Evolutionary conservation across 805 yeast species (phyloP).

Genomic region (Lipomyces lipofer): DNA sequence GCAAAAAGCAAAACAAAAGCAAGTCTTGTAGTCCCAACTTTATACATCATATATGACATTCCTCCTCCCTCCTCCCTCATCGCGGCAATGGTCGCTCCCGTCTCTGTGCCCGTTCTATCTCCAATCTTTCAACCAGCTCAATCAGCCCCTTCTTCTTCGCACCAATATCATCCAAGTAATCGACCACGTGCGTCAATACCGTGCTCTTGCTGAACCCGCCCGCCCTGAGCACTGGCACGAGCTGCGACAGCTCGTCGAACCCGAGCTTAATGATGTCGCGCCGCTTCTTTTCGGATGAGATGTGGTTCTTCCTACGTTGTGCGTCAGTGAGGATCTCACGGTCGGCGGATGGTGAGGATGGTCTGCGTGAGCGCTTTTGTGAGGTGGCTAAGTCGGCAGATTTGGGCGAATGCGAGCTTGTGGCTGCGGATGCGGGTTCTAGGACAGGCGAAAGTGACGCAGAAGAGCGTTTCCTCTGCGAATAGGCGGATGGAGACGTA

Average conservation of each 20-base stretch:
- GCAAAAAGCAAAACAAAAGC: too few species aligned
- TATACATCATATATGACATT: too few species aligned
- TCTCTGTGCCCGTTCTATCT: background rate
- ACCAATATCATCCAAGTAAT: conserved; percentile 17
- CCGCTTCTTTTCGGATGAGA: conserved; percentile 44
- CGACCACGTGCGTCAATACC: conserved; percentile 24
- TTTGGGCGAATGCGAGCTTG: conserved; percentile 1
- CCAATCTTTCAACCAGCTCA: conserved; percentile 8
- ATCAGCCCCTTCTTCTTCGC: conserved; percentile 21
- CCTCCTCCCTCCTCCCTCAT: too few species aligned
- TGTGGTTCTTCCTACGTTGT: conserved; percentile 44
- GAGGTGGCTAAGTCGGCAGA: background rate
- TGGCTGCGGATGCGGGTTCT: background rate
- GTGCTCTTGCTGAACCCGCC: conserved; percentile 31
- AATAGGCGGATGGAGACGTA: background rate
- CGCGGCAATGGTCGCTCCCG: too few species aligned
- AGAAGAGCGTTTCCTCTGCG: background rate
- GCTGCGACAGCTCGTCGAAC: conserved; percentile 41
- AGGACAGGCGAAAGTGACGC: background rate
- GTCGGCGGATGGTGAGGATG: background rate
- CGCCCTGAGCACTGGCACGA: conserved; percentile 40
- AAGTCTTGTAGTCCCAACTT: too few species aligned
- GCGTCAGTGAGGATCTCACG: conserved; percentile 40
- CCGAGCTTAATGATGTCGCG: conserved; percentile 43
- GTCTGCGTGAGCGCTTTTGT: background rate